Percentiles rank a stretch among this genome's conserved stretches.
phyloP scores from a whole-genome alignment of 2,329 filamentous ascomycete species.

The Clathrospora elynae region DNA sequence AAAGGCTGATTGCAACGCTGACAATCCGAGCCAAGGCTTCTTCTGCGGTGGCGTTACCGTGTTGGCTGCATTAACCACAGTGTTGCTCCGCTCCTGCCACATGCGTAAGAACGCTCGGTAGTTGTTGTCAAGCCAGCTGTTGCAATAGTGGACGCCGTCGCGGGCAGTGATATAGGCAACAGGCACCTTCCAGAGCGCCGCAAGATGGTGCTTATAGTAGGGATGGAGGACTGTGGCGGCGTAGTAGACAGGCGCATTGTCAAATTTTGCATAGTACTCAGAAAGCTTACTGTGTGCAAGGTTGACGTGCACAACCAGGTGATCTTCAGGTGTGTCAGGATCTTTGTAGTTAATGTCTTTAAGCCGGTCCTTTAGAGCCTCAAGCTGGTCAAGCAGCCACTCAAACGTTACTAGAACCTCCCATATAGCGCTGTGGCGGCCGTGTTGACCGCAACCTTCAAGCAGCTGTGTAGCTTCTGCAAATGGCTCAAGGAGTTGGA shows the following conservation, averaged over 20 bases:
- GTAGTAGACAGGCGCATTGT: no score
- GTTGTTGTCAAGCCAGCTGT: background rate
- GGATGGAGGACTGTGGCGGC: no score
- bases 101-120: background rate
- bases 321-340: constrained; percentile 1
- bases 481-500: no score
- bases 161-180: background rate
- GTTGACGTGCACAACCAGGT: background rate
- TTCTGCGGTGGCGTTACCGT: background rate
- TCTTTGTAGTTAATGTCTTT: background rate
- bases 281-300: constrained; percentile 1
- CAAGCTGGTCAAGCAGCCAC: constrained; percentile 6
- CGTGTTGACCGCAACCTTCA: no score
- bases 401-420: constrained; percentile 3
- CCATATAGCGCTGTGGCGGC: no score
- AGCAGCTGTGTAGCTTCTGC: no score
- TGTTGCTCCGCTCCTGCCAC: background rate
- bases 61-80: background rate
- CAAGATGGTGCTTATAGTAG: constrained; percentile 1
- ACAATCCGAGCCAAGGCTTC: background rate
- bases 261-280: no score
- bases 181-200: constrained; percentile 3
- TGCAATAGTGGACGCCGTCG: background rate
- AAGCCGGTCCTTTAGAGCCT: constrained; percentile 2
- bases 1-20: background rate